Evolutionary conservation across 192 early-diverging fungal genomes (phyloP), one percentile per base, ranked within the genome.

Genomic region (Ambispora gerdemannii): DNA sequence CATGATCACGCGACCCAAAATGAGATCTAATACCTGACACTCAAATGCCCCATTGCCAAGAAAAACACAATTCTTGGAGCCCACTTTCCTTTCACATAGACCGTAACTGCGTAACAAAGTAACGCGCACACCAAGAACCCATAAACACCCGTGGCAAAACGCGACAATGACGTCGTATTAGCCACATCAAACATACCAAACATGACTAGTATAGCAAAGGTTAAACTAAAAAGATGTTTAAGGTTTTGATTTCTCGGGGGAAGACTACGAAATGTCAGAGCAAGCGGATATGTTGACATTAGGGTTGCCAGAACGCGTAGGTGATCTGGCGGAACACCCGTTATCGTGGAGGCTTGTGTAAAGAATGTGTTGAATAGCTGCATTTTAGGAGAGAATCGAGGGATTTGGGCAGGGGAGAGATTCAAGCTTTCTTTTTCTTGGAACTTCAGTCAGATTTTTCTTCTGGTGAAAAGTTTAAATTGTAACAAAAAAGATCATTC

Each of bases 11-110:
- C 28, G 33, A 30, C 28, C 15, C n/a, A 17, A 24, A 3, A 25
- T 13, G 25, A n/a, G 20, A 35, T 62, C 52, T 30, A 34, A 76
- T 84, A 78, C 86, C 80, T 84, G 74, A 75, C 79, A 76, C 78
- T 77, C 83, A 92, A 82, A 74, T 90, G 88, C 32, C 79, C 51
- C 86, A 92, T 90, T 4, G 84, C 80, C 19, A 78, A 70, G 6
- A 83, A 56, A 69, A 89, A 90, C 32, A 90, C 88, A 1, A 82
- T 66, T 63, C 77, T 72, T 4, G 87, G 87, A 59, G 79, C 86
- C 59, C 78, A 78, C 19, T 72, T 63, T 19, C 76, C 78, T 69
- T 74, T 63, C 49, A 84, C 70, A 19, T 60, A 53, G 0, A 74
- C 70, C 75, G 88, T 84, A 28, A 92, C 69, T 19, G 73, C 53